phyloP scores from a whole-genome alignment of 805 yeast genomes.

The Candida bentonensis region DNA sequence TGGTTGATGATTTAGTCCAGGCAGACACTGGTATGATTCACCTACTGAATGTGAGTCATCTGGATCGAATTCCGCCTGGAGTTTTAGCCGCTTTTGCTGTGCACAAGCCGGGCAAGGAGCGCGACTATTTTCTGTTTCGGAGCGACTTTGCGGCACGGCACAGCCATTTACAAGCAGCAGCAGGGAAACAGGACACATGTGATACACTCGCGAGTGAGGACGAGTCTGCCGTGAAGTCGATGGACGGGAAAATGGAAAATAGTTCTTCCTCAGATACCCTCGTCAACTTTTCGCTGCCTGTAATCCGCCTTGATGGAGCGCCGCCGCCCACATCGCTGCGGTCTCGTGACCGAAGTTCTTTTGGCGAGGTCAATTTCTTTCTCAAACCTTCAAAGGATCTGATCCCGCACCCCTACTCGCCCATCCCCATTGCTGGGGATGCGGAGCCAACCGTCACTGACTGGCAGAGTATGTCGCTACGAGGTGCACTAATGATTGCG shows the following conservation, averaged over 20 bases:
- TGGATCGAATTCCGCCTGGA: background rate
- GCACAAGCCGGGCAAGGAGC: background rate
- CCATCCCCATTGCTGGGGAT: background rate
- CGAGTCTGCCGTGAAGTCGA: no score
- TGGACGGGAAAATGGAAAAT: no score
- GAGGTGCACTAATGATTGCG: slow-evolving; percentile 5
- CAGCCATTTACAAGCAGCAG: no score
- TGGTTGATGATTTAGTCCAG: no score
- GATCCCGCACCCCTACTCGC: background rate
- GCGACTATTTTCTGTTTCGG: background rate
- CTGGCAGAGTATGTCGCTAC: slow-evolving; percentile 3
- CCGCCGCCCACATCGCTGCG: no score
- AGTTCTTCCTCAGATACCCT: no score
- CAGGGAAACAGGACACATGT: no score
- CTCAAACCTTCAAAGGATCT: background rate
- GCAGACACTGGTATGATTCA: background rate
- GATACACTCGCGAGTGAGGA: no score
- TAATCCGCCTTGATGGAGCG: no score
- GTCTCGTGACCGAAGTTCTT: background rate
- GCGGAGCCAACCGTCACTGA: background rate
- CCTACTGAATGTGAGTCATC: background rate
- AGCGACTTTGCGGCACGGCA: no score
- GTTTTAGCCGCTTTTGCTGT: background rate
- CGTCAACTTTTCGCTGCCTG: no score
- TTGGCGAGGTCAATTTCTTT: background rate